phyloP scores from a whole-genome alignment of 768 basidiomycete genomes.

The Russula abietina region DNA sequence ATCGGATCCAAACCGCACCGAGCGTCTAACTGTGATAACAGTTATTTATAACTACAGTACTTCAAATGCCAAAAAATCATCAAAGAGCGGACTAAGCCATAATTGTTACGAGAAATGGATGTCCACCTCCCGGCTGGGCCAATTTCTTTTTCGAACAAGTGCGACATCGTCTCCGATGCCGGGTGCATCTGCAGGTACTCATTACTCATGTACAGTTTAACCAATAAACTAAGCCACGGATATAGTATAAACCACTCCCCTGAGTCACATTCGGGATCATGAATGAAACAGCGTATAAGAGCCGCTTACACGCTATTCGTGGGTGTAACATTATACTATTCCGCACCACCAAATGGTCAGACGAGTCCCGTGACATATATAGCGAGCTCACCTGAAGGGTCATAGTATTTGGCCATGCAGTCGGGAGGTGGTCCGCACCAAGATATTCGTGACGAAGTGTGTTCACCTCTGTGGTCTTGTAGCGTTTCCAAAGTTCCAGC shows the following conservation, averaged over 20 bases:
- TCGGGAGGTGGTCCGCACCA: conserved; percentile 41
- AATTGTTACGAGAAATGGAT: too few species aligned
- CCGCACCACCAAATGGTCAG: neutral
- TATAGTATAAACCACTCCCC: too few species aligned
- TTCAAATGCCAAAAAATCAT: too few species aligned
- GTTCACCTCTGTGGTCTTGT: conserved; percentile 40
- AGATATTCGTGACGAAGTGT: conserved; percentile 54
- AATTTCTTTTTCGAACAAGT: too few species aligned
- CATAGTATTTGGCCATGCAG: conserved; percentile 66
- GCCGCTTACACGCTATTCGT: neutral
- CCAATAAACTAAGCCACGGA: neutral
- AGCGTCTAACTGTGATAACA: too few species aligned
- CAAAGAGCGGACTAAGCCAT: too few species aligned
- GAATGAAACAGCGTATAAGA: neutral
- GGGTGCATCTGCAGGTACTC: too few species aligned
- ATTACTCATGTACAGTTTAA: too few species aligned
- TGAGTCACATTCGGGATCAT: neutral
- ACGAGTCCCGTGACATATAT: neutral
- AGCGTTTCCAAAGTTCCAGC: conserved; percentile 59
- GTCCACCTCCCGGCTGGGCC: too few species aligned
- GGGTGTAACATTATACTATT: conserved; percentile 6
- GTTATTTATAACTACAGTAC: too few species aligned
- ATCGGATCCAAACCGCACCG: too few species aligned
- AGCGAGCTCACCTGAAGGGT: conserved; percentile 44
- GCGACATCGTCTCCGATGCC: too few species aligned